A percentile compares a stretch with the other conserved stretches of the same genome.
Evolutionary conservation across 73 alveolate species (phyloP).

Genomic region (Stentor coeruleus): DNA sequence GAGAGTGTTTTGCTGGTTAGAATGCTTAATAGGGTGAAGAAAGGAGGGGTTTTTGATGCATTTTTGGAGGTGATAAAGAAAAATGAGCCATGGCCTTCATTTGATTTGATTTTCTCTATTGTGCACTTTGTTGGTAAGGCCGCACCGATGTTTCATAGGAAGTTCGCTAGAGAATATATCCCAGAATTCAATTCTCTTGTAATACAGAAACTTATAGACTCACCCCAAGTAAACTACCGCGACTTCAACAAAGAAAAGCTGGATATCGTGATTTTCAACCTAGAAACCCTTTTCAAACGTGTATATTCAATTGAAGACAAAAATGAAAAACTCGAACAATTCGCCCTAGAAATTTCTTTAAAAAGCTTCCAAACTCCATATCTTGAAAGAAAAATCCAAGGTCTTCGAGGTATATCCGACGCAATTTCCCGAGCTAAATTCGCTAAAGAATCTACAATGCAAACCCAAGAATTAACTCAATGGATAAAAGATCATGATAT

Average conservation of each 20-base stretch:
- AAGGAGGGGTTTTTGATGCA: slow-evolving; percentile 53
- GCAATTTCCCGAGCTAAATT: slow-evolving; percentile 39
- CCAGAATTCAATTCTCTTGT: slow-evolving; percentile 52
- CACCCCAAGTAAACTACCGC: slow-evolving; percentile 61
- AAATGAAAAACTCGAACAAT: slow-evolving; percentile 39
- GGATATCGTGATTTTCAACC: slow-evolving; percentile 42
- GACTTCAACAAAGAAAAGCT: slow-evolving; percentile 66
- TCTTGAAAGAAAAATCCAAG: slow-evolving; percentile 78
- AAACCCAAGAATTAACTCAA: slow-evolving; percentile 30
- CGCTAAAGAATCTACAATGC: slow-evolving; percentile 28
- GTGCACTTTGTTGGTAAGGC: slow-evolving; percentile 55
- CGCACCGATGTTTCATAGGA: slow-evolving; percentile 46
- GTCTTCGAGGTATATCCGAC: slow-evolving; percentile 64
- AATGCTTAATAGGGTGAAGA: slow-evolving; percentile 56
- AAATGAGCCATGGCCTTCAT: slow-evolving; percentile 36
- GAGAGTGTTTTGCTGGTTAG: slow-evolving; percentile 46
- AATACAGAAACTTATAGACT: slow-evolving; percentile 38
- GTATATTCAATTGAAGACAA: slow-evolving; percentile 41
- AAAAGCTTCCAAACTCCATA: slow-evolving; percentile 59
- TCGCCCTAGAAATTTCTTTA: slow-evolving; percentile 60
- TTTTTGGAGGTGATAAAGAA: slow-evolving; percentile 46
- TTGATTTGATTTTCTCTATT: slow-evolving; percentile 49
- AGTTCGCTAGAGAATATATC: slow-evolving; percentile 42
- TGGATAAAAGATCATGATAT: slow-evolving; percentile 61
- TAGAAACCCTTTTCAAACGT: slow-evolving; percentile 54